A percentile compares a stretch with the other conserved stretches of the same genome.
Evolutionary conservation across 352 stramenopile genomes (phyloP).

Genomic region (Phytophthora cryptogea): DNA sequence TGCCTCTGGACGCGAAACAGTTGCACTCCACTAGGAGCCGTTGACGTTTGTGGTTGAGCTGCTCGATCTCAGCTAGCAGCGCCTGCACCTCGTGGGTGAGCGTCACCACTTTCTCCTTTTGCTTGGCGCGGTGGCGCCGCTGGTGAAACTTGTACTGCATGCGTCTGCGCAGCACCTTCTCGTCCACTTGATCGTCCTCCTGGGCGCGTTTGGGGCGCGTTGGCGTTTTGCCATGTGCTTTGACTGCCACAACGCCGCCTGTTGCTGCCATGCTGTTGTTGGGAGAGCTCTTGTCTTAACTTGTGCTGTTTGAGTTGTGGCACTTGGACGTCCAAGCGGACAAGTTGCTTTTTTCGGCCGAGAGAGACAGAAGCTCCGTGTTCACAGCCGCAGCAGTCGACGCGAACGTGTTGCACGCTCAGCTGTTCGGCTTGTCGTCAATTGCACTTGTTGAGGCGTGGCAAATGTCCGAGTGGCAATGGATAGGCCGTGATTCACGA

Average conservation of each 20-base stretch:
- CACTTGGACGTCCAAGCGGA: neutral
- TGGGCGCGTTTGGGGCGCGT: constrained; percentile 7
- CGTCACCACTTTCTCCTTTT: constrained; percentile 51
- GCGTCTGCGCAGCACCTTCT: constrained; percentile 50
- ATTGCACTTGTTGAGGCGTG: constrained; percentile 6
- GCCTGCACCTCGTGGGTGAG: constrained; percentile 47
- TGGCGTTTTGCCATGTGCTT: constrained; percentile 13
- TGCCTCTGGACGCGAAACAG: constrained; percentile 40
- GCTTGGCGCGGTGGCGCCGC: constrained; percentile 64
- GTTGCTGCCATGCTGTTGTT: constrained; percentile 19
- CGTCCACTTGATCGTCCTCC: constrained; percentile 18
- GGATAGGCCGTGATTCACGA: constrained; percentile 2
- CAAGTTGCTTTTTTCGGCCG: constrained; percentile 1
- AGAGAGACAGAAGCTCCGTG: constrained; percentile 25
- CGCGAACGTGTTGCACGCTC: constrained; percentile 18
- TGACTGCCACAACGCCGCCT: constrained; percentile 4
- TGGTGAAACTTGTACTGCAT: constrained; percentile 77
- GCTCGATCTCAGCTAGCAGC: constrained; percentile 45
- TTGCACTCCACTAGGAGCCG: constrained; percentile 33
- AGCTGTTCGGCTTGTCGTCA: constrained; percentile 17
- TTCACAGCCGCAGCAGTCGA: constrained; percentile 8
- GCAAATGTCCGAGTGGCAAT: neutral
- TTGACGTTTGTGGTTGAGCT: constrained; percentile 38
- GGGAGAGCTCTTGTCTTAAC: neutral
- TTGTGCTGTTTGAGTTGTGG: neutral